These are phyloP conservation scores for Neospermospora avenae DNA, from an alignment of 2,329 filamentous ascomycete genomes.

Conservation along the genomic window DNA sequence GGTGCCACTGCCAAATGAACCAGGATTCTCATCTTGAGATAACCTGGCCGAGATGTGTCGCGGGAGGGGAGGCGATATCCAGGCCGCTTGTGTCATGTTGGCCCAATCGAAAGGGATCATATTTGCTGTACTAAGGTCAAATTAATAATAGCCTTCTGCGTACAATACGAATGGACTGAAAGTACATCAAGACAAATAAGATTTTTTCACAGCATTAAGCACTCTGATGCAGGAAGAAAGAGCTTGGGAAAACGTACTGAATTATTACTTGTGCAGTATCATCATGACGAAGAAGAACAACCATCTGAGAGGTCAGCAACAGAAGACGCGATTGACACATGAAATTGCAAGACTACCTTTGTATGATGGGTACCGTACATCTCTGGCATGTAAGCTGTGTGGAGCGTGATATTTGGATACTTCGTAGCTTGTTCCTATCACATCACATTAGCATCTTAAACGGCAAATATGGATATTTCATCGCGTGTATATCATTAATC, in stretches of 20 bases:
- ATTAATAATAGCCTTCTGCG: neutral
- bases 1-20: constrained; percentile 53
- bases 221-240: neutral
- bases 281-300: constrained; percentile 77
- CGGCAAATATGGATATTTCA: neutral
- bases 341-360: constrained; percentile 26
- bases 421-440: constrained; percentile 56
- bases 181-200: neutral
- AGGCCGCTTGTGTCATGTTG: constrained; percentile 83
- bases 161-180: neutral
- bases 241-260: constrained; percentile 41
- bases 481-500: neutral
- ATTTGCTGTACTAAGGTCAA: constrained; percentile 61
- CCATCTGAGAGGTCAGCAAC: constrained; percentile 58
- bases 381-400: constrained; percentile 76
- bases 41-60: neutral
- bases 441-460: neutral
- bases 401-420: constrained; percentile 66
- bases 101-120: constrained; percentile 87
- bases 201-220: neutral
- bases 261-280: constrained; percentile 75
- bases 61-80: constrained; percentile 71
- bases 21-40: constrained; percentile 14
- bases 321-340: too few species aligned
- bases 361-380: constrained; percentile 80